Percentiles rank a stretch among this genome's conserved stretches.
These are phyloP conservation scores for Rhizophagus prolifer DNA, from an alignment of 192 early-diverging fungal genomes.

Conservation along the genomic window DNA sequence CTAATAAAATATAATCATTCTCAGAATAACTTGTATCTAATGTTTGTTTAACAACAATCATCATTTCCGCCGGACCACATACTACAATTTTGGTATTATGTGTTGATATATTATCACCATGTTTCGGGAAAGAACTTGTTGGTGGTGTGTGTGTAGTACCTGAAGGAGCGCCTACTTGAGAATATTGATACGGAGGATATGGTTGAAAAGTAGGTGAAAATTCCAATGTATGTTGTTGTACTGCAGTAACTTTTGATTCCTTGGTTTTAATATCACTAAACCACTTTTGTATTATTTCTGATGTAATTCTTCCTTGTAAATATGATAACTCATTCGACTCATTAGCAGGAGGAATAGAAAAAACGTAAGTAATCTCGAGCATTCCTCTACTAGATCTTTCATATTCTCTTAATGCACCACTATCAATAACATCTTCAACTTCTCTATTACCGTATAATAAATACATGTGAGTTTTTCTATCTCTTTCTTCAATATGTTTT, in stretches of 20 bases:
- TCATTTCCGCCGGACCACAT: constrained; percentile 13
- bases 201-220: background rate
- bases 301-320: background rate
- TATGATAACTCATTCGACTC: background rate
- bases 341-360: background rate
- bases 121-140: background rate
- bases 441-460: constrained; percentile 8
- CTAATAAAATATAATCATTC: background rate
- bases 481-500: background rate
- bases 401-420: background rate
- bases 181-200: no score
- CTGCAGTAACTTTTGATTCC: background rate
- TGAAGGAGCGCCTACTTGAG: background rate
- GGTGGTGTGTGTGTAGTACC: background rate
- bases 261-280: background rate
- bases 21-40: constrained; percentile 2
- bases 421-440: constrained; percentile 18
- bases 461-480: background rate
- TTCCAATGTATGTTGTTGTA: background rate
- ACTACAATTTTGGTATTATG: constrained; percentile 3
- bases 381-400: background rate
- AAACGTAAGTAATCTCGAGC: background rate
- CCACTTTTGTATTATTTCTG: background rate
- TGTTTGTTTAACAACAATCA: background rate
- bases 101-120: background rate